A percentile compares a stretch with the other conserved stretches of the same genome.
Conservation (phyloP, 148 eudicot species). For the Diospyros kaki region DNA sequence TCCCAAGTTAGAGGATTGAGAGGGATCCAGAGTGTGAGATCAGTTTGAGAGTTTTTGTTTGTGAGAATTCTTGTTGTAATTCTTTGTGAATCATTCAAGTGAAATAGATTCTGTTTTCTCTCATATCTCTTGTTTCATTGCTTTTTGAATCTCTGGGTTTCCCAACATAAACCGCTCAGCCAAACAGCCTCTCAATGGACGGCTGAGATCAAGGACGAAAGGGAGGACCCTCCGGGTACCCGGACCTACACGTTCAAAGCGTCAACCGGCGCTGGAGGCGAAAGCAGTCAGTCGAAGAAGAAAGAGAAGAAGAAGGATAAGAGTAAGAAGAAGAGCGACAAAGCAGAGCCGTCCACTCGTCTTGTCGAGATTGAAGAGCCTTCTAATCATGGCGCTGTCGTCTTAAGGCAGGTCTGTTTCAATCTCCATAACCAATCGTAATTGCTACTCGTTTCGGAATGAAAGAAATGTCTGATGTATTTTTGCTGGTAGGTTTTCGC, state of each 20-base stretch:
- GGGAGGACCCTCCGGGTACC: conserved; percentile 29
- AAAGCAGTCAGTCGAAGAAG: conserved; percentile 28
- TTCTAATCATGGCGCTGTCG: conserved; percentile 45
- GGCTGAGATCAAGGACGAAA: conserved; percentile 68
- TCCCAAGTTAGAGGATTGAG: too few species aligned
- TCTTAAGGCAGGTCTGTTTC: conserved; percentile 65
- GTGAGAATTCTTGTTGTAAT: too few species aligned
- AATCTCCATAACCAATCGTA: too few species aligned
- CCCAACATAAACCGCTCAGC: too few species aligned
- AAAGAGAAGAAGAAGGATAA: conserved; percentile 22
- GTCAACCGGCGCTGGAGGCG: conserved; percentile 38
- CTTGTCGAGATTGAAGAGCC: conserved; percentile 72
- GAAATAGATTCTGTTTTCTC: too few species aligned
- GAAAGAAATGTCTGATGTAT: not conserved
- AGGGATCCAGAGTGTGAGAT: too few species aligned
- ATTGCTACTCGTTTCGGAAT: not conserved
- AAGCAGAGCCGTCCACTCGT: conserved; percentile 24
- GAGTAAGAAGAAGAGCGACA: conserved; percentile 19
- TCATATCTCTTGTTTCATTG: too few species aligned
- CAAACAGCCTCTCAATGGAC: too few species aligned
- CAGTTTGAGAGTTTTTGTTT: too few species aligned
- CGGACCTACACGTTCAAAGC: conserved; percentile 61
- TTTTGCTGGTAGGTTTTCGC: conserved; percentile 57
- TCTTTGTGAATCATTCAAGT: too few species aligned
- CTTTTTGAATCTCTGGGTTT: too few species aligned